These are phyloP conservation scores for Epithele typhae DNA, from an alignment of 768 basidiomycete genomes.

Conservation along the genomic window DNA sequence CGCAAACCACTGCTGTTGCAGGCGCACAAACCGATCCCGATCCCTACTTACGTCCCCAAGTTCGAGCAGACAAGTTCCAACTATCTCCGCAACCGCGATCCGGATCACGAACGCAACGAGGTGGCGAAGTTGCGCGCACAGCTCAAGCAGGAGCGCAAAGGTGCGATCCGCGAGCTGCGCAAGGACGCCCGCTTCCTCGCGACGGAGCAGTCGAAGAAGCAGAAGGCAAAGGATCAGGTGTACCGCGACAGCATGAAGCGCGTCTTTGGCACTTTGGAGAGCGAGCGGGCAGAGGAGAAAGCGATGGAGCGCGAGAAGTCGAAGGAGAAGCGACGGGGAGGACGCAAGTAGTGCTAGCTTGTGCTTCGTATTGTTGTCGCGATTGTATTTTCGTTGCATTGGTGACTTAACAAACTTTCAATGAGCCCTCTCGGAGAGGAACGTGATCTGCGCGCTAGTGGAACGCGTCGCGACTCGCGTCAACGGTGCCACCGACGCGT, in stretches of 20 bases:
- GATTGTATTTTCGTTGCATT: too few relatives aligned
- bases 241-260: constrained; percentile 85
- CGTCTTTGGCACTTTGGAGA: constrained; percentile 71
- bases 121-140: constrained; percentile 79
- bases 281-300: constrained; percentile 94
- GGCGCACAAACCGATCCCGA: constrained; percentile 94
- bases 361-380: too few relatives aligned
- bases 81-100: constrained; percentile 78
- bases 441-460: too few relatives aligned
- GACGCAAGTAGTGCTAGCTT: constrained; percentile 49
- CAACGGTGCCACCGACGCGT: constrained; percentile 10
- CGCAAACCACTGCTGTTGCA: constrained; percentile 83
- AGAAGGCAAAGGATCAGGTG: constrained; percentile 74
- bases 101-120: constrained; percentile 88
- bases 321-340: constrained; percentile 72
- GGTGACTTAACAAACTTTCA: too few relatives aligned
- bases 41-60: constrained; percentile 89
- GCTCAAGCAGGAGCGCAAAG: constrained; percentile 95
- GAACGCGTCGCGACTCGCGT: constrained; percentile 1
- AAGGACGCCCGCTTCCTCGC: constrained; percentile 96
- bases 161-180: constrained; percentile 91
- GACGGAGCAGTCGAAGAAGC: constrained; percentile 77
- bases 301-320: constrained; percentile 80
- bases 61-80: constrained; percentile 78
- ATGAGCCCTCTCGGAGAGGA: too few relatives aligned